Conservation (phyloP, 2,329 filamentous ascomycete species). For the Arthrobotrys pseudoclavata region DNA sequence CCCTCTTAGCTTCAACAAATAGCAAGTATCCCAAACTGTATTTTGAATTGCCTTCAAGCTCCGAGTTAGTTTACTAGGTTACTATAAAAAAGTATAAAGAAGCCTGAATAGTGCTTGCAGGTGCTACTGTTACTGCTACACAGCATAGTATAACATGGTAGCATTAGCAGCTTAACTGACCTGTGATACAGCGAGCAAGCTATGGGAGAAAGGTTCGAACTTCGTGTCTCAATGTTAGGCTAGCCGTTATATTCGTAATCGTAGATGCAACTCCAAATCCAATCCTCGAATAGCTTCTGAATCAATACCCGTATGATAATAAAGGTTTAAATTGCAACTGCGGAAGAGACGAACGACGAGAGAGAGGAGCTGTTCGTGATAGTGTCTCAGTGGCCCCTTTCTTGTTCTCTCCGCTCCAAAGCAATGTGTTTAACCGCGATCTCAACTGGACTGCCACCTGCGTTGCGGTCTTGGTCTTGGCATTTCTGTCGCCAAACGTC, state of each 20-base stretch:
- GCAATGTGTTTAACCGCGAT: conserved; percentile 9
- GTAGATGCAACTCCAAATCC: too few relatives aligned
- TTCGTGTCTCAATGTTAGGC: background rate
- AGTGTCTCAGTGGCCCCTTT: conserved; percentile 35
- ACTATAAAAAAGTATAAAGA: conserved; percentile 2
- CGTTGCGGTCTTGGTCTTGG: conserved; percentile 46
- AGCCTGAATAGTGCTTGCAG: background rate
- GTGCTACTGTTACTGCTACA: conserved; percentile 24
- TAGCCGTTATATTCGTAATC: too few relatives aligned
- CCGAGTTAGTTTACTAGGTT: conserved; percentile 2
- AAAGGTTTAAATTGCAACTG: too few relatives aligned
- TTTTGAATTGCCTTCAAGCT: background rate
- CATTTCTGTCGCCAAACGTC: conserved; percentile 54
- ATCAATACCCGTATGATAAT: too few relatives aligned
- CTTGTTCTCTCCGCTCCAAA: conserved; percentile 4
- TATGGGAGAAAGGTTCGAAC: background rate
- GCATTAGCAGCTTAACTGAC: background rate
- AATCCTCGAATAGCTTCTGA: background rate
- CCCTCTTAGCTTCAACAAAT: too few relatives aligned
- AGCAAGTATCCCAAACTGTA: background rate
- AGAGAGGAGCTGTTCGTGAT: too few relatives aligned
- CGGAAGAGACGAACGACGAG: too few relatives aligned
- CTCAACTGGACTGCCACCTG: conserved; percentile 16
- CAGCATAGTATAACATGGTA: background rate
- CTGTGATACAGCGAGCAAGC: background rate